Evolutionary conservation across 306 rosid genomes (phyloP).

Genomic region (Quercus cerris): DNA sequence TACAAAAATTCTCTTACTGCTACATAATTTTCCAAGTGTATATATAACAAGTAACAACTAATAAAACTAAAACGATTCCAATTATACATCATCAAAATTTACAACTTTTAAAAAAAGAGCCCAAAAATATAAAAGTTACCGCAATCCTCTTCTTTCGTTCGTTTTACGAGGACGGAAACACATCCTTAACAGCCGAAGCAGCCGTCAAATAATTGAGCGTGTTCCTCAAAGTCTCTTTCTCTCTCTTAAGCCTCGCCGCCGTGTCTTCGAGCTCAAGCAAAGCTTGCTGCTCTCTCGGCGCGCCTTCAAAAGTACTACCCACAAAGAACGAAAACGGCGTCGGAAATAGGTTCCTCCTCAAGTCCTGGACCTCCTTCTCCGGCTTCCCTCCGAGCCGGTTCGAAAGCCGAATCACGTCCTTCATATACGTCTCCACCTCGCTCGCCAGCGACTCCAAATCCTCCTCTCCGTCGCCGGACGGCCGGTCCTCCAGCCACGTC

Average conservation of each 20-base stretch:
- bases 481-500: slow-evolving; percentile 92
- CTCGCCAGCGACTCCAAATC: slow-evolving; percentile 61
- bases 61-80: slow-evolving; percentile 7
- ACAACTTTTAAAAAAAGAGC: slow-evolving; percentile 28
- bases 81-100: slow-evolving; percentile 36
- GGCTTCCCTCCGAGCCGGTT: slow-evolving; percentile 87
- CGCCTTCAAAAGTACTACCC: slow-evolving; percentile 96
- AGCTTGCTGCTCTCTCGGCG: slow-evolving; percentile 97
- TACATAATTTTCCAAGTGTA: too few relatives aligned
- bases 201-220: slow-evolving; percentile 94
- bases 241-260: slow-evolving; percentile 71
- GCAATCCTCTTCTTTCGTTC: neutral
- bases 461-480: slow-evolving; percentile 60
- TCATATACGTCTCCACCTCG: slow-evolving; percentile 87
- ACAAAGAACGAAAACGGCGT: slow-evolving; percentile 96
- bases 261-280: slow-evolving; percentile 93
- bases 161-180: slow-evolving; percentile 61
- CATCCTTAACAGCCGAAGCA: slow-evolving; percentile 96
- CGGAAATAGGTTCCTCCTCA: slow-evolving; percentile 82
- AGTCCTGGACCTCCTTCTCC: slow-evolving; percentile 91
- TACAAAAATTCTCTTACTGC: neutral
- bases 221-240: slow-evolving; percentile 88
- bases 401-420: slow-evolving; percentile 88
- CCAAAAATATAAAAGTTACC: slow-evolving; percentile 2
- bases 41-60: too few relatives aligned